These are phyloP conservation scores for Acanthamoeba triangularis DNA, from an alignment of 208 protist genomes.

Conservation along the genomic window DNA sequence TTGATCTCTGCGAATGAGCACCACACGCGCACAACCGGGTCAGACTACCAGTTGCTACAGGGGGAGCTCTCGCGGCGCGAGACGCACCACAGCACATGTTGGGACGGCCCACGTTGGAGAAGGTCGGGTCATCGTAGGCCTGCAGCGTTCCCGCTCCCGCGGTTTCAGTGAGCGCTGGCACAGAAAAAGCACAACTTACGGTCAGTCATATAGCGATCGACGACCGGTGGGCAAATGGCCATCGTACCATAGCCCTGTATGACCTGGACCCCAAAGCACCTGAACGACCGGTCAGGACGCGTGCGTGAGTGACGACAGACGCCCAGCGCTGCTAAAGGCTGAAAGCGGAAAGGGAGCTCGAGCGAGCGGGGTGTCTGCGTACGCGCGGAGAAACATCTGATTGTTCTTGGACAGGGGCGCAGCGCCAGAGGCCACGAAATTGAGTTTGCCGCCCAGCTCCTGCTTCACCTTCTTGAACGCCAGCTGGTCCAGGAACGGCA, in stretches of 20 bases:
- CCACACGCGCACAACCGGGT: too few relatives aligned
- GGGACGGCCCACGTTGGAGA: conserved; percentile 46
- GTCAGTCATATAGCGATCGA: background rate
- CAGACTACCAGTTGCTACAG: background rate
- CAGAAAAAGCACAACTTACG: background rate
- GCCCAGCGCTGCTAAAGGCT: too few relatives aligned
- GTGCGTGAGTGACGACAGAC: background rate
- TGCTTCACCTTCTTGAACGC: conserved; percentile 26
- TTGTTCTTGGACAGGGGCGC: conserved; percentile 26
- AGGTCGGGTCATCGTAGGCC: background rate
- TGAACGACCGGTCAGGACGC: background rate
- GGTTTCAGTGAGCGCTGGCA: conserved; percentile 23
- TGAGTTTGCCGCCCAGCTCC: conserved; percentile 21
- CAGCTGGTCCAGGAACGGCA: conserved; percentile 33
- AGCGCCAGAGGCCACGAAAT: conserved; percentile 47
- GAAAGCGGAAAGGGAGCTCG: background rate
- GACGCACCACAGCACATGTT: conserved; percentile 37
- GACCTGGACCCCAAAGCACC: conserved; percentile 16
- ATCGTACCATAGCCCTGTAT: conserved; percentile 22
- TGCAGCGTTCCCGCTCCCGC: conserved; percentile 48
- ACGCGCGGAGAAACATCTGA: conserved; percentile 62
- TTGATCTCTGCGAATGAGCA: conserved; percentile 65
- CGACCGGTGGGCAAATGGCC: background rate
- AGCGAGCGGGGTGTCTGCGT: background rate
- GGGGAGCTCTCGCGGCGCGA: too few relatives aligned